Conservation (phyloP, 169 alveolate genomes). For the Toxoplasma gondii region DNA sequence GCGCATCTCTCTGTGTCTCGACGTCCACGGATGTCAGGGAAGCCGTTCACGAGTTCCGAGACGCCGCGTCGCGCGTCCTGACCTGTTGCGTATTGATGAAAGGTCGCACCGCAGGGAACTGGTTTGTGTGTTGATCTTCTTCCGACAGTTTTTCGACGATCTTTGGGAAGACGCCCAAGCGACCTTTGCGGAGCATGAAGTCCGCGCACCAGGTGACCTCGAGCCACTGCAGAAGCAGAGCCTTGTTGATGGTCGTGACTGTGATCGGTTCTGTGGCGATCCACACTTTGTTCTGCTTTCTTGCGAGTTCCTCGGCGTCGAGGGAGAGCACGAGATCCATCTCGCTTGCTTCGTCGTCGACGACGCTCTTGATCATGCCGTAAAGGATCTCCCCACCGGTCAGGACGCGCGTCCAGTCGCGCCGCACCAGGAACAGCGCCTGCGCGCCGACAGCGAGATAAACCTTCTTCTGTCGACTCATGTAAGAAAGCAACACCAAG, state of each 20-base stretch:
- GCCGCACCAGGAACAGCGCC: conserved; percentile 20
- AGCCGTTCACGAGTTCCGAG: no score
- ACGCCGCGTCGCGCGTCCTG: neutral
- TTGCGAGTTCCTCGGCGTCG: neutral
- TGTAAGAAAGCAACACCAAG: neutral
- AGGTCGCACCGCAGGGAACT: neutral
- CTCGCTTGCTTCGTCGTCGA: neutral
- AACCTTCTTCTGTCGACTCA: neutral
- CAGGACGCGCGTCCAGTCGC: conserved; percentile 25
- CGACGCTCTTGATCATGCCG: neutral
- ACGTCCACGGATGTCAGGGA: no score
- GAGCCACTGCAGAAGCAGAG: conserved; percentile 32
- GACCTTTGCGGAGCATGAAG: conserved; percentile 33
- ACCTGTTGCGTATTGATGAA: conserved; percentile 21
- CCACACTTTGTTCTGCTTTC: neutral
- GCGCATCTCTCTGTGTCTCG: no score
- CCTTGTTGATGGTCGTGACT: neutral
- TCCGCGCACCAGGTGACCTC: conserved; percentile 33
- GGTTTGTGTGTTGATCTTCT: neutral
- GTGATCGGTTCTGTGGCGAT: neutral
- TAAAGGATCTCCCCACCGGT: conserved; percentile 39
- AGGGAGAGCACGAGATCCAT: neutral
- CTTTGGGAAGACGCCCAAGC: conserved; percentile 4
- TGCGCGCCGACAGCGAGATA: conserved; percentile 33
- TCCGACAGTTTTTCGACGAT: neutral